A percentile compares a stretch with the other conserved stretches of the same genome.
Evolutionary conservation across 2,329 filamentous ascomycete genomes (phyloP).

Genomic region (Trichophyton rubrum): DNA sequence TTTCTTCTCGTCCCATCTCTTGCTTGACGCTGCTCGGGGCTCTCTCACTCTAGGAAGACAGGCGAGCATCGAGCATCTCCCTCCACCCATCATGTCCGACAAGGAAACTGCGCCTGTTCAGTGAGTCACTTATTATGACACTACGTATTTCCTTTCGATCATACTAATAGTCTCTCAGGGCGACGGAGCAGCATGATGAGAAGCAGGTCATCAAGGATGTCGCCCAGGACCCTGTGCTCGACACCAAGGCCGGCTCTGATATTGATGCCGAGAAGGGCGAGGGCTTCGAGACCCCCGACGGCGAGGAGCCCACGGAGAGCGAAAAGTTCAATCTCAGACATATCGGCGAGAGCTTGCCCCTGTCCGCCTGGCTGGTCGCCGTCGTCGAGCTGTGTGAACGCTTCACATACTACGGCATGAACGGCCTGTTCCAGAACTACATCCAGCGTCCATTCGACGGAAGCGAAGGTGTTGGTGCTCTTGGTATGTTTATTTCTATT

Average conservation of each 20-base stretch:
- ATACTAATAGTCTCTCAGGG: neutral
- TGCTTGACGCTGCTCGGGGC: neutral
- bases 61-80: neutral
- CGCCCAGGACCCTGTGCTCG: neutral
- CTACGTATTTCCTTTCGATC: too few species aligned
- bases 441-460: constrained; percentile 33
- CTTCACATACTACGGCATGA: constrained; percentile 47
- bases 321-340: constrained; percentile 42
- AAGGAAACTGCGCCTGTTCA: constrained; percentile 9
- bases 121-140: neutral
- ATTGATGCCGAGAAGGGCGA: constrained; percentile 1
- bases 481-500: constrained; percentile 20
- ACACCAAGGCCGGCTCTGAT: constrained; percentile 1
- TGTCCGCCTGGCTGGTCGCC: constrained; percentile 45
- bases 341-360: constrained; percentile 43
- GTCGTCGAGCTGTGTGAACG: constrained; percentile 46
- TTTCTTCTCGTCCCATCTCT: neutral
- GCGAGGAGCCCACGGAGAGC: constrained; percentile 41
- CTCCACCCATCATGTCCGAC: constrained; percentile 5
- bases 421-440: constrained; percentile 47
- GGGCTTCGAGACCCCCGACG: constrained; percentile 28
- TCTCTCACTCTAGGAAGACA: neutral
- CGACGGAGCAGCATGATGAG: neutral
- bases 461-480: constrained; percentile 28
- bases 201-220: constrained; percentile 5